Evolutionary conservation across 805 yeast species (phyloP), one percentile per base, ranked within the genome.

Genomic region (Spathaspora sp.): DNA sequence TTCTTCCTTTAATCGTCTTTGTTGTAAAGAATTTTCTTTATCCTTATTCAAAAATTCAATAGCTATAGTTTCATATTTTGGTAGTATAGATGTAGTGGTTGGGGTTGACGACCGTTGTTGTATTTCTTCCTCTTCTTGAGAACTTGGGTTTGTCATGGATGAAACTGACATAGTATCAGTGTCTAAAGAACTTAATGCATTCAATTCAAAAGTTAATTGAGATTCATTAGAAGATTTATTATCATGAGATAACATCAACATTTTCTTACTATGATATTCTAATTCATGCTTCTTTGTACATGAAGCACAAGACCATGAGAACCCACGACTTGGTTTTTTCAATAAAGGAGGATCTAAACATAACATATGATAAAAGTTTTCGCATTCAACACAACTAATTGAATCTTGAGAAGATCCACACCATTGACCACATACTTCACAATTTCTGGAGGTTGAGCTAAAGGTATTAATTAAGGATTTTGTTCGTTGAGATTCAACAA

Each of bases 351-450:
- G 97, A 54, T 86, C 89, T 46, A 91, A 78, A 61, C 98, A 92
- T 38, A 82, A 73, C 81, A 91, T 80, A 69, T 92, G 98, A 57
- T 83, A 89, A 52, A 74, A 74, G 16, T 78, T 76, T 11, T 76
- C 74, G 65, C 98, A 92, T 48, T 78, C 85, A n/a, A 87, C 87
- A 69, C 98, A 92, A 55, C 76, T 79, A 6, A 92, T 83, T 1
- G 92, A 82, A 58, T 89, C 94, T 46, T 59, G 67, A 16, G 44
- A 42, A 0, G 85, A 68, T 2, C 84, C 76, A 56, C 96, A 87
- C 97, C 98, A 90, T 62, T 86, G 89, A n/a, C 76, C 78, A 70
- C 98, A 90, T 43, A 79, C 76, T 35, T 79, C 83, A 67, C 97
- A 92, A 55, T 72, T 73, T 46, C 74, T 66, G 11, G 76, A 67